phyloP scores from a whole-genome alignment of 139 green algal genomes.

The Desmodesmus armatus region DNA sequence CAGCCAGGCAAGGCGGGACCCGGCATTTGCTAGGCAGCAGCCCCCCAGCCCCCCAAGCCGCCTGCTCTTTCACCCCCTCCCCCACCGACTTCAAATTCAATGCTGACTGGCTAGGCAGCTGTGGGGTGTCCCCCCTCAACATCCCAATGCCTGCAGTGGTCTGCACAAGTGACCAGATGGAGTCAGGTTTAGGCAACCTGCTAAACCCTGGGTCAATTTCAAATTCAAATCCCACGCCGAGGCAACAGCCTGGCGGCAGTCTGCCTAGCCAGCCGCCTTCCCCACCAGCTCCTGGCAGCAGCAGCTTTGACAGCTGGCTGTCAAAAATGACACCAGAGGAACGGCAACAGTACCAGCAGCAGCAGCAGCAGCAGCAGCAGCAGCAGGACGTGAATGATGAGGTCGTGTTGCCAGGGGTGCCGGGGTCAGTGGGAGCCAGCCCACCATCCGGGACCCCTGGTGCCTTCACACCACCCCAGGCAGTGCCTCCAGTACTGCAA shows the following conservation, averaged over 20 bases:
- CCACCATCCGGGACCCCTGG: too few relatives aligned
- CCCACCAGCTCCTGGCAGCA: neutral
- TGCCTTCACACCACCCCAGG: too few relatives aligned
- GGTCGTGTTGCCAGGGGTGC: too few relatives aligned
- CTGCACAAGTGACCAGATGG: neutral
- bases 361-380: conserved; percentile 27
- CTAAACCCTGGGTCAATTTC: too few relatives aligned
- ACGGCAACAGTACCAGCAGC: conserved; percentile 14
- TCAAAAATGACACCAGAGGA: neutral
- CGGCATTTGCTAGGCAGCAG: neutral
- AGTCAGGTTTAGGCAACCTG: neutral
- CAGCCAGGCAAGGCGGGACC: neutral
- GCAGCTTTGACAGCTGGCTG: neutral
- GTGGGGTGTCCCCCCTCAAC: neutral
- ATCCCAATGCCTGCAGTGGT: neutral
- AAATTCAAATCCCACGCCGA: too few relatives aligned
- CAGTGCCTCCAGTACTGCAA: too few relatives aligned
- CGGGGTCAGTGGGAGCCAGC: too few relatives aligned
- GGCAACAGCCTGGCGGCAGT: too few relatives aligned
- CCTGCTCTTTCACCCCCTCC: neutral
- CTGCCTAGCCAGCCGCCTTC: neutral
- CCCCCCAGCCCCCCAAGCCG: neutral
- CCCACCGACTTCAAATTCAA: neutral
- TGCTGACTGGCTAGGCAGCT: neutral
- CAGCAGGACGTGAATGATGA: neutral